phyloP scores from a whole-genome alignment of 352 stramenopile genomes.

The Phytophthora meadii region DNA sequence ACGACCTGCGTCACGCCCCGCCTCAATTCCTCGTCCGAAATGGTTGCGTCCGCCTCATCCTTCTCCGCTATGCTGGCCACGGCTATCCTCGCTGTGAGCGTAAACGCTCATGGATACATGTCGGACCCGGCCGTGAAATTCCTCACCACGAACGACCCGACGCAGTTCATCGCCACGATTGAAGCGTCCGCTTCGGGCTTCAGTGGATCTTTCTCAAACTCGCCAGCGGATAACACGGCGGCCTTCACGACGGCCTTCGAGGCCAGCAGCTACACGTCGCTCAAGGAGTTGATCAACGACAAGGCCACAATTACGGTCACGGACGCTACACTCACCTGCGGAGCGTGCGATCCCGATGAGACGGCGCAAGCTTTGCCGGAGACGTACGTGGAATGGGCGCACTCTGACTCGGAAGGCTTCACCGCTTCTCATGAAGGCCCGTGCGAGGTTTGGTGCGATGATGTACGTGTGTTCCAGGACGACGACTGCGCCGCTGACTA shows the following conservation, averaged over 20 bases:
- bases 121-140: constrained; percentile 34
- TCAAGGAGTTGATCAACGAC: constrained; percentile 38
- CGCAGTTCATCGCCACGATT: constrained; percentile 42
- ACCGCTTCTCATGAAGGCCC: constrained; percentile 48
- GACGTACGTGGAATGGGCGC: constrained; percentile 37
- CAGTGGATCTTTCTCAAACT: constrained; percentile 28
- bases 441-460: constrained; percentile 54
- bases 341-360: constrained; percentile 24
- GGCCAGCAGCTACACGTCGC: constrained; percentile 31
- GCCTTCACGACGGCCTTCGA: constrained; percentile 33
- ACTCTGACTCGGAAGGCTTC: constrained; percentile 41
- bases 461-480: constrained; percentile 43
- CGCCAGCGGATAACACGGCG: constrained; percentile 31
- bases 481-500: constrained; percentile 45
- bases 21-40: constrained; percentile 10
- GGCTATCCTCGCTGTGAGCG: constrained; percentile 11
- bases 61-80: constrained; percentile 24
- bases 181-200: constrained; percentile 32
- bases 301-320: constrained; percentile 29
- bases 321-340: constrained; percentile 35
- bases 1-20: neutral
- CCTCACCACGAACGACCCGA: constrained; percentile 25
- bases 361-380: constrained; percentile 27
- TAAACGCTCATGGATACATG: constrained; percentile 34
- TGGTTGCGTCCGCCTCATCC: constrained; percentile 25